phyloP scores from a whole-genome alignment of 805 yeast species.

The Candida quercuum region DNA sequence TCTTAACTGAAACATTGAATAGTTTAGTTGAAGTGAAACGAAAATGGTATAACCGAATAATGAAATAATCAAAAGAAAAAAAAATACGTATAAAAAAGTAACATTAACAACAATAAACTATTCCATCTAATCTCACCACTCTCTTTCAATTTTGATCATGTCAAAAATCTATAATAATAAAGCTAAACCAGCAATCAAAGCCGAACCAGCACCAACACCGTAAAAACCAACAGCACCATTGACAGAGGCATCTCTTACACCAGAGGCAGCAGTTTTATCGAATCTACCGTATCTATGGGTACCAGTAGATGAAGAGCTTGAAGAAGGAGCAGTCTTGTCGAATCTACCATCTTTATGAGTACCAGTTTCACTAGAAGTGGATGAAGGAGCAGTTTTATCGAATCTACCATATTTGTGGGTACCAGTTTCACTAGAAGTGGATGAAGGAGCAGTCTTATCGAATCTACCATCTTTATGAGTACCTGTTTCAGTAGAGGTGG shows the following conservation, averaged over 20 bases:
- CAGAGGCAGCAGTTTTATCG: conserved; percentile 34
- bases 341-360: conserved; percentile 55
- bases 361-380: conserved; percentile 32
- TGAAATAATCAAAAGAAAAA: too few relatives aligned
- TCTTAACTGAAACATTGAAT: too few relatives aligned
- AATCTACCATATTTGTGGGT: conserved; percentile 57
- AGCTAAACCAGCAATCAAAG: conserved; percentile 45
- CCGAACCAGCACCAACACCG: conserved; percentile 37
- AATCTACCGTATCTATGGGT: conserved; percentile 48
- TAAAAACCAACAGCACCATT: conserved; percentile 21
- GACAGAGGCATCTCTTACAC: conserved; percentile 19
- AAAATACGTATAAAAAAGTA: too few relatives aligned
- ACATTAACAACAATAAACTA: too few relatives aligned
- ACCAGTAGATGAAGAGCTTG: conserved; percentile 32
- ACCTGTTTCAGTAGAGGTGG: conserved; percentile 32
- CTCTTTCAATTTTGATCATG: too few relatives aligned
- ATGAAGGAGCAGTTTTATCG: conserved; percentile 37
- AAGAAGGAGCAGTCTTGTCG: conserved; percentile 36
- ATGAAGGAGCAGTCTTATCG: conserved; percentile 35
- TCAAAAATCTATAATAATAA: conserved; percentile 41
- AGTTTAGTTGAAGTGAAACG: too few relatives aligned
- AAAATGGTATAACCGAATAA: too few relatives aligned
- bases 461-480: conserved; percentile 52
- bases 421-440: conserved; percentile 33
- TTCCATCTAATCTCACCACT: too few relatives aligned